Percentiles rank a stretch among this genome's conserved stretches.
Evolutionary conservation across 163 green algal genomes (phyloP).

Genomic region (Trebouxiophyceae sp.): DNA sequence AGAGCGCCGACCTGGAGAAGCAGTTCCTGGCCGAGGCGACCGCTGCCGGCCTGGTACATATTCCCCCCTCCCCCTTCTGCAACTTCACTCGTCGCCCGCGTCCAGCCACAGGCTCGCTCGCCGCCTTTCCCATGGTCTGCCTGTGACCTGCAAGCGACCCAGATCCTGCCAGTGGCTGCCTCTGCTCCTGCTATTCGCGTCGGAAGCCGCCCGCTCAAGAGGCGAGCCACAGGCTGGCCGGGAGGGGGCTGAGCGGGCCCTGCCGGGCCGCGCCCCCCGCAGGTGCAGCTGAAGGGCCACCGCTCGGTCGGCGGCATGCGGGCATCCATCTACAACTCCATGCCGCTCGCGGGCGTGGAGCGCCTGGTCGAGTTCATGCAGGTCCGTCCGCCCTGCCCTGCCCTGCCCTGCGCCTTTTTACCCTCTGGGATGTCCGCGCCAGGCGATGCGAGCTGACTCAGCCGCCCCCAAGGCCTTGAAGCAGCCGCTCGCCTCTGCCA

Average conservation of each 20-base stretch:
- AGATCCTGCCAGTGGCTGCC: conserved; percentile 2
- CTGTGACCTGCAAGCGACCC: not conserved
- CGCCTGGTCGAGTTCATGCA: conserved; percentile 89
- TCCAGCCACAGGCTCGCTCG: too few relatives aligned
- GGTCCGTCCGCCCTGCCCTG: not conserved
- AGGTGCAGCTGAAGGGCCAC: conserved; percentile 95
- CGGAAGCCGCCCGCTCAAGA: too few relatives aligned
- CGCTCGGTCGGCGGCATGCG: conserved; percentile 96
- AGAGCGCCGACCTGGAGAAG: conserved; percentile 85
- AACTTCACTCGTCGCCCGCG: not conserved
- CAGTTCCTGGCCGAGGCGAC: conserved; percentile 78
- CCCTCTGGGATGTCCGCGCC: not conserved
- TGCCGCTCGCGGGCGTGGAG: conserved; percentile 88
- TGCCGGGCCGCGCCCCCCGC: too few relatives aligned
- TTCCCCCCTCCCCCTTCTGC: not conserved
- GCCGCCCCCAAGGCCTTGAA: not conserved
- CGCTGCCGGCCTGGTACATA: conserved; percentile 50
- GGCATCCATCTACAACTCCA: conserved; percentile 99
- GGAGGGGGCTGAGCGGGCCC: too few relatives aligned
- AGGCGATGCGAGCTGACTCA: not conserved
- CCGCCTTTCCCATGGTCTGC: conserved; percentile 1
- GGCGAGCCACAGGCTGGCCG: too few relatives aligned
- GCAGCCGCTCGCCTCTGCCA: not conserved
- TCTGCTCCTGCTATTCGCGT: not conserved
- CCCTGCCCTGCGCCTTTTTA: not conserved